Conservation (phyloP, 2,329 filamentous ascomycete genomes). For the Hypoxylon sp. region DNA sequence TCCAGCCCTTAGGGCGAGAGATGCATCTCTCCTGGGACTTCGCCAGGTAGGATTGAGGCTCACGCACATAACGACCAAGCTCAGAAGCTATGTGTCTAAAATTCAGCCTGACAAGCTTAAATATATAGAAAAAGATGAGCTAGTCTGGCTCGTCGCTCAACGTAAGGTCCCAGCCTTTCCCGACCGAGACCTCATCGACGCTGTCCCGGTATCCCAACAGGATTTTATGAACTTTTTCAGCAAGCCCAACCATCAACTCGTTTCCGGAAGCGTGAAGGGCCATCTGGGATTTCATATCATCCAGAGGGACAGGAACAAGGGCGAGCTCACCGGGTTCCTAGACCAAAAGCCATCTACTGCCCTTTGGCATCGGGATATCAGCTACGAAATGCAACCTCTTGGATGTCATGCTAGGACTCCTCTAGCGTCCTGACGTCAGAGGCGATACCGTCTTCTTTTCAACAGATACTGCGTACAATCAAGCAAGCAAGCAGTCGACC, state of each 20-base stretch:
- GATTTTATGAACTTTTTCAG: conserved; percentile 16
- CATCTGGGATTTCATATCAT: conserved; percentile 16
- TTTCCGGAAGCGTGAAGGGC: conserved; percentile 12
- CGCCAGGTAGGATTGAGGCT: conserved; percentile 9
- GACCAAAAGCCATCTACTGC: conserved; percentile 12
- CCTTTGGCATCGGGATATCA: conserved; percentile 17
- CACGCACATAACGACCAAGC: conserved; percentile 10
- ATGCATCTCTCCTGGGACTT: conserved; percentile 10
- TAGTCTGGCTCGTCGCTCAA: conserved; percentile 9
- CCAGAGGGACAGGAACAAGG: conserved; percentile 12
- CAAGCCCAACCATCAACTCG: conserved; percentile 18
- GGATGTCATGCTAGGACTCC: conserved; percentile 14
- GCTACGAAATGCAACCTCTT: conserved; percentile 13
- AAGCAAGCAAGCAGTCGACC: conserved; percentile 7
- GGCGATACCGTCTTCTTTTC: conserved; percentile 12
- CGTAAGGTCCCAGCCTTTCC: conserved; percentile 12
- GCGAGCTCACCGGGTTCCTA: conserved; percentile 9
- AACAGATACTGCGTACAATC: conserved; percentile 12
- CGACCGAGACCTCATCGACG: conserved; percentile 14
- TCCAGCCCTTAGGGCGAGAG: conserved; percentile 9
- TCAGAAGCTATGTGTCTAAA: conserved; percentile 9
- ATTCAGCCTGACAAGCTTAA: conserved; percentile 14
- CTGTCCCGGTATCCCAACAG: conserved; percentile 6
- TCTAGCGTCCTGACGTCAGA: conserved; percentile 5
- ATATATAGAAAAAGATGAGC: conserved; percentile 4